Base-by-base conservation (phyloP, 257 asterid species). In the Lantana camara region DNA sequence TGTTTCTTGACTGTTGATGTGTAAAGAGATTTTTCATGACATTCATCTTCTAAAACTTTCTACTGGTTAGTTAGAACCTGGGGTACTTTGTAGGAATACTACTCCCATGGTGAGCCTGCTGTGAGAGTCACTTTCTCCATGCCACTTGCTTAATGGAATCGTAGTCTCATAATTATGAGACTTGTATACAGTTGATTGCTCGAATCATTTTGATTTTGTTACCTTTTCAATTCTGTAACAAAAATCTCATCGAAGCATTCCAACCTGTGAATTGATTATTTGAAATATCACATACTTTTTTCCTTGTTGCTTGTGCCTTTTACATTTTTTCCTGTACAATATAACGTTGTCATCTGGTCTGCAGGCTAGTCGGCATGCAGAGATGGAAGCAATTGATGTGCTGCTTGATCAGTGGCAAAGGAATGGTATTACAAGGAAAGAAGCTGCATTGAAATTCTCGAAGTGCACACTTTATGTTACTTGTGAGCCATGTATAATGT, bases 401-500 rank as follows among this genome's bases (percentile, higher is more conserved):
- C 82, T 94, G 23, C 91, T 90, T 67, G 90, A 84, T 51, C 85
- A 77, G 62, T 88, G 95, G 95, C 86, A 77, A 67, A 79, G 79
- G 63, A 50, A 58, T 57, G 86, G 89, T 19, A 63, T 84, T 67
- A 71, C 90, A 60, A 80, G 67, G 68, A 78, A 69, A 57, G 85
- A 85, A 49, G 82, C 83, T 22, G 78, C 86, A 46, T 75, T 58
- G 55, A 88, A 53, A 55, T 85, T 94, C 68, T 81, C 95, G 19
- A 79, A 79, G 37, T 84, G 97, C 82, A 69, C 57, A 15, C 91
- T 93, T 34, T 90, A 87, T 64, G 97, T 90, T 53, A 93, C 97
- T 22, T 90, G 97, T 57, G 99, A 93, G 77, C 99, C 97, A 12
- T 94, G 96, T 66, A 88, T 94, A 82, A 94, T 85, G 97, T 94